Evolutionary conservation across 208 protist species (phyloP).

Genomic region (Vickermania ingenoplastis): DNA sequence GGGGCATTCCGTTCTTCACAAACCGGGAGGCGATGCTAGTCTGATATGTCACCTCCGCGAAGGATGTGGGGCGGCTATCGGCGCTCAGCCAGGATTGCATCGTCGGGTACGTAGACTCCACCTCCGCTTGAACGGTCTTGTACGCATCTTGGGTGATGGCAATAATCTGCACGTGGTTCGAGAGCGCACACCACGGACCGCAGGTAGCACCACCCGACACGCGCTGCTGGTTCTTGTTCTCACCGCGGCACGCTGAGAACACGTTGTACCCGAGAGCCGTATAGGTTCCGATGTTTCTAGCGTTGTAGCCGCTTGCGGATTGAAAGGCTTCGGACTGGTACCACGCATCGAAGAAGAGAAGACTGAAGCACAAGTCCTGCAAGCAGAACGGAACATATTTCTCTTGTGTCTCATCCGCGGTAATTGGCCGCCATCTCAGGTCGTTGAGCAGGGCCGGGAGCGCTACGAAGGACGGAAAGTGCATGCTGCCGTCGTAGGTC

Average conservation of each 20-base stretch:
- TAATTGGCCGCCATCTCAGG: slow-evolving; percentile 72
- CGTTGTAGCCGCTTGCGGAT: slow-evolving; percentile 17
- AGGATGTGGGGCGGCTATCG: slow-evolving; percentile 10
- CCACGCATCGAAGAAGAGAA: slow-evolving; percentile 66
- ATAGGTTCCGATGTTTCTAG: slow-evolving; percentile 31
- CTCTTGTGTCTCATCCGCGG: slow-evolving; percentile 24
- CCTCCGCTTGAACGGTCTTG: slow-evolving; percentile 12
- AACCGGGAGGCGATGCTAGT: background rate
- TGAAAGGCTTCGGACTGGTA: slow-evolving; percentile 58
- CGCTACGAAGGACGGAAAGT: slow-evolving; percentile 48
- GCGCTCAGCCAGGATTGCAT: slow-evolving; percentile 26
- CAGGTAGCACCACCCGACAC: no score
- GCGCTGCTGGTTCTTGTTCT: background rate
- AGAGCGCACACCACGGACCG: slow-evolving; percentile 46
- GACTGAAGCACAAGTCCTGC: slow-evolving; percentile 32
- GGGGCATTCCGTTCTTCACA: slow-evolving; percentile 2
- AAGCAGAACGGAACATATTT: slow-evolving; percentile 42
- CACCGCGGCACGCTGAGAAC: background rate
- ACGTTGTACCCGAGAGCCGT: slow-evolving; percentile 46
- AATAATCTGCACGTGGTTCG: slow-evolving; percentile 32
- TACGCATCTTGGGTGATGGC: slow-evolving; percentile 38
- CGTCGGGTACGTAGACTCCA: slow-evolving; percentile 22
- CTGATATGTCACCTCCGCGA: slow-evolving; percentile 38
- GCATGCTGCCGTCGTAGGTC: slow-evolving; percentile 17
- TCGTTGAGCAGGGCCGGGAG: slow-evolving; percentile 57